phyloP scores from a whole-genome alignment of 2,329 filamentous ascomycete species.

The Claviceps sp. region DNA sequence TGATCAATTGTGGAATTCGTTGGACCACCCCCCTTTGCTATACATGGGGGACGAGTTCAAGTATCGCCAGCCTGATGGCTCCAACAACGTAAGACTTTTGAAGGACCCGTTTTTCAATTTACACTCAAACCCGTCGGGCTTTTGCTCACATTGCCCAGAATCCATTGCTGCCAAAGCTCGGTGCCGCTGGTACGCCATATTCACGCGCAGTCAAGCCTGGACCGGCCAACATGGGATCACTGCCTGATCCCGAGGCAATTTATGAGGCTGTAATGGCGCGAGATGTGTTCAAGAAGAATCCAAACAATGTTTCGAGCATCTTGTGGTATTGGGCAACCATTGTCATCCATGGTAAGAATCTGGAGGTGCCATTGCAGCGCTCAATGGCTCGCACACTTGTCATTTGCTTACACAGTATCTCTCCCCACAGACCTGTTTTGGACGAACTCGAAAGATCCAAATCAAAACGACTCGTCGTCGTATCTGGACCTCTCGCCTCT shows the following conservation, averaged over 20 bases:
- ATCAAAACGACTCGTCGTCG: slow-evolving; percentile 52
- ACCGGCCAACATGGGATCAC: slow-evolving; percentile 44
- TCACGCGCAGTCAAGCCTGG: slow-evolving; percentile 49
- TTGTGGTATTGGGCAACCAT: slow-evolving; percentile 63
- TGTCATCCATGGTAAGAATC: slow-evolving; percentile 49
- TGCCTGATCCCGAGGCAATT: slow-evolving; percentile 52
- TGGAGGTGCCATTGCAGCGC: neutral
- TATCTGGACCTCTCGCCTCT: slow-evolving; percentile 61
- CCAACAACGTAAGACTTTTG: slow-evolving; percentile 39
- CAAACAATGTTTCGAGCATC: slow-evolving; percentile 59
- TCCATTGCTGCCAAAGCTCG: slow-evolving; percentile 49
- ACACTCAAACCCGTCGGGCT: slow-evolving; percentile 17
- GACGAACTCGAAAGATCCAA: slow-evolving; percentile 48
- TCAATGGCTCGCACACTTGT: neutral
- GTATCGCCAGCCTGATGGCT: slow-evolving; percentile 59
- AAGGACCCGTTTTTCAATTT: too few relatives aligned
- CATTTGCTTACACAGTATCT: neutral
- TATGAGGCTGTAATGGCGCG: slow-evolving; percentile 49
- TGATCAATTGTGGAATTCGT: slow-evolving; percentile 53
- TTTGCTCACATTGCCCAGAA: slow-evolving; percentile 30
- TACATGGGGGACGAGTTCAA: slow-evolving; percentile 48
- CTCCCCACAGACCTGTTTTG: slow-evolving; percentile 46
- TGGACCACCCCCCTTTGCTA: slow-evolving; percentile 59
- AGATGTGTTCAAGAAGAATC: slow-evolving; percentile 40
- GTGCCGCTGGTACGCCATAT: slow-evolving; percentile 54